Percentiles rank a stretch among this genome's conserved stretches.
Conservation (phyloP, 169 alveolate genomes). For the Toxoplasma gondii region DNA sequence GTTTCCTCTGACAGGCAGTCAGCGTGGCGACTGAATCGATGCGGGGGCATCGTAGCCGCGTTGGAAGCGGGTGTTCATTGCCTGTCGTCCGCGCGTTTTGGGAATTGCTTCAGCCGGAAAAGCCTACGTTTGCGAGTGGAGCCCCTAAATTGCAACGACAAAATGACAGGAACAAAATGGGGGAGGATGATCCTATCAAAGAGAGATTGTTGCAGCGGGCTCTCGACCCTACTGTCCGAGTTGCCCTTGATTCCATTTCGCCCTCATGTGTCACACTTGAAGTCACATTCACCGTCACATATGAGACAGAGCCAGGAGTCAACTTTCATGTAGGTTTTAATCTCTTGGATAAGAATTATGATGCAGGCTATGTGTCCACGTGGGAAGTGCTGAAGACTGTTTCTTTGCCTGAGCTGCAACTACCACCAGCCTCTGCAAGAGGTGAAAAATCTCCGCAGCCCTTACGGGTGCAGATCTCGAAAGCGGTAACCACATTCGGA, state of each 20-base stretch:
- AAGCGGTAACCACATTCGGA: conserved; percentile 20
- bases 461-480: conserved; percentile 24
- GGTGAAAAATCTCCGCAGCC: background rate
- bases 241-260: background rate
- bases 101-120: too few species aligned
- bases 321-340: background rate
- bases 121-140: too few species aligned
- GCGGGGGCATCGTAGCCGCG: too few species aligned
- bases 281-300: background rate
- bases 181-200: background rate
- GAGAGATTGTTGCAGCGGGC: conserved; percentile 2
- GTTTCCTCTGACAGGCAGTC: too few species aligned
- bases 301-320: conserved; percentile 11
- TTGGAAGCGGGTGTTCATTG: too few species aligned
- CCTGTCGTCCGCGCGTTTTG: too few species aligned
- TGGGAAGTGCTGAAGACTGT: conserved; percentile 7
- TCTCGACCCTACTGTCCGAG: background rate
- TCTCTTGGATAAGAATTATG: background rate
- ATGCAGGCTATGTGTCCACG: conserved; percentile 11
- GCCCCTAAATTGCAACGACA: background rate
- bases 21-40: too few species aligned
- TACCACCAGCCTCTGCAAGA: background rate
- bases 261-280: conserved; percentile 21
- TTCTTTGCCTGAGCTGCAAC: background rate
- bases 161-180: background rate